These are phyloP conservation scores for Colletotrichum ledebouriae DNA, from an alignment of 2,329 filamentous ascomycete genomes.

Conservation along the genomic window DNA sequence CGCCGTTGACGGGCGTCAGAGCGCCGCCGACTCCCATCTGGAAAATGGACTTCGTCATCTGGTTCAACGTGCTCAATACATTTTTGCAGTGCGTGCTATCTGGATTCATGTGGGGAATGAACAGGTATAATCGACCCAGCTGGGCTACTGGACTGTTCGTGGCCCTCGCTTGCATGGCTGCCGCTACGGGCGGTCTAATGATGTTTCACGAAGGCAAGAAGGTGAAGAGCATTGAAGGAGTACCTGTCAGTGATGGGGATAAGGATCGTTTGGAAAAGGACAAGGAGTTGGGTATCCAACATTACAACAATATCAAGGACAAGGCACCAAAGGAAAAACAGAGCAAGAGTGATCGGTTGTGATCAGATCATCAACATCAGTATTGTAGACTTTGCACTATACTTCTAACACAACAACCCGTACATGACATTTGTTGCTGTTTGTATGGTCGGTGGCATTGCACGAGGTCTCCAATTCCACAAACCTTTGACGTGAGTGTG, in stretches of 20 bases:
- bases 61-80: slow-evolving; percentile 84
- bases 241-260: slow-evolving; percentile 72
- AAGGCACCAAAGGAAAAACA: slow-evolving; percentile 61
- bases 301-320: slow-evolving; percentile 70
- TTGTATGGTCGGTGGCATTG: too few species aligned
- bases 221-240: slow-evolving; percentile 79
- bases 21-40: slow-evolving; percentile 76
- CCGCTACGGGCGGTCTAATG: slow-evolving; percentile 76
- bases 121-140: slow-evolving; percentile 78
- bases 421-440: too few species aligned
- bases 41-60: slow-evolving; percentile 85
- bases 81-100: slow-evolving; percentile 80
- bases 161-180: slow-evolving; percentile 77
- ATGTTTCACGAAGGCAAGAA: slow-evolving; percentile 79
- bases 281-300: slow-evolving; percentile 67
- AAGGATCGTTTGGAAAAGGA: slow-evolving; percentile 64
- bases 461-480: too few species aligned
- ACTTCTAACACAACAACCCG: too few species aligned
- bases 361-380: background rate
- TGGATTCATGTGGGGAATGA: slow-evolving; percentile 87
- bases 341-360: slow-evolving; percentile 44
- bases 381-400: too few species aligned
- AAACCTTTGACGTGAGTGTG: too few species aligned
- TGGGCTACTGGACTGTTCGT: slow-evolving; percentile 88
- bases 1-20: slow-evolving; percentile 78